Evolutionary conservation across 2,329 filamentous ascomycete genomes (phyloP).

Genomic region (Hypoxylon sp.): DNA sequence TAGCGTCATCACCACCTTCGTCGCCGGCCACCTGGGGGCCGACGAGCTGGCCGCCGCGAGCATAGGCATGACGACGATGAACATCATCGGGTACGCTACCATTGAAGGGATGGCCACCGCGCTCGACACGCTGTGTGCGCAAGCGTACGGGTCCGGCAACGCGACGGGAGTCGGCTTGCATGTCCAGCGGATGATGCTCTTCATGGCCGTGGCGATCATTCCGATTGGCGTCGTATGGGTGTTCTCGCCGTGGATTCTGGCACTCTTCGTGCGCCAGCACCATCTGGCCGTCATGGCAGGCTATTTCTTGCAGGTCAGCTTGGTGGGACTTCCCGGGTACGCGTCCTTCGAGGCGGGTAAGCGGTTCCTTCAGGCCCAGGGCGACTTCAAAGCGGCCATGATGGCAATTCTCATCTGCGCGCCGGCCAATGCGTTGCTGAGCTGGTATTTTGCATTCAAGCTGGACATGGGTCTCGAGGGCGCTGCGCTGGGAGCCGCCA

Average conservation of each 20-base stretch:
- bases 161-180: slow-evolving; percentile 62
- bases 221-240: slow-evolving; percentile 64
- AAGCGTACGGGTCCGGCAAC: slow-evolving; percentile 63
- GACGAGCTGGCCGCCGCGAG: slow-evolving; percentile 65
- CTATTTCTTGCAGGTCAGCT: slow-evolving; percentile 60
- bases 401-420: slow-evolving; percentile 60
- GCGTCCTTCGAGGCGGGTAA: slow-evolving; percentile 66
- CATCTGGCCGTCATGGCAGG: slow-evolving; percentile 62
- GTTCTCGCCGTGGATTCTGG: slow-evolving; percentile 59
- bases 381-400: slow-evolving; percentile 63
- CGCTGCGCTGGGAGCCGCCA: slow-evolving; percentile 62
- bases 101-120: slow-evolving; percentile 64
- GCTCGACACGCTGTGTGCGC: slow-evolving; percentile 63
- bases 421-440: slow-evolving; percentile 61
- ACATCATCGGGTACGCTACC: slow-evolving; percentile 64
- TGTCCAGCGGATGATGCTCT: slow-evolving; percentile 63
- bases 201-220: slow-evolving; percentile 60
- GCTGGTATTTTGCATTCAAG: slow-evolving; percentile 61
- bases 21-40: slow-evolving; percentile 64
- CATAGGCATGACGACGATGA: slow-evolving; percentile 64
- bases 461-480: slow-evolving; percentile 61
- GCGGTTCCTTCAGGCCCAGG: slow-evolving; percentile 66
- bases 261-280: slow-evolving; percentile 60
- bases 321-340: slow-evolving; percentile 65
- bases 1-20: slow-evolving; percentile 62